phyloP scores from a whole-genome alignment of 2,329 filamentous ascomycete species.

The Diplodia scrobiculata region DNA sequence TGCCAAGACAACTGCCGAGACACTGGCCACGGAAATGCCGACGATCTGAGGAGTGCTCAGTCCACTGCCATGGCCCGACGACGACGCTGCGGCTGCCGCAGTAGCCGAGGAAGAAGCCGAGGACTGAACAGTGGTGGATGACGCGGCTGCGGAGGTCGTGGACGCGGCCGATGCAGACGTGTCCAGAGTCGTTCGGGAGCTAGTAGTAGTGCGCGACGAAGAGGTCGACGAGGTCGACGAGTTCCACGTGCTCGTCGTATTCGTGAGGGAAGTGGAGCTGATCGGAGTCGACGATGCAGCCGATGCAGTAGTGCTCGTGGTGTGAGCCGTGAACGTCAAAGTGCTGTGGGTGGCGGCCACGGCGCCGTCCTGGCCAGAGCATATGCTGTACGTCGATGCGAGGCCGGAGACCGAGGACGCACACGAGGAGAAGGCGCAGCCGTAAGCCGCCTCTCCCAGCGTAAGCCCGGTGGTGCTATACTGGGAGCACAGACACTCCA shows the following conservation, averaged over 20 bases:
- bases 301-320: conserved; percentile 17
- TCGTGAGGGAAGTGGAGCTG: background rate
- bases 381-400: conserved; percentile 42
- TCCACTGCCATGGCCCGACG: conserved; percentile 29
- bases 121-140: conserved; percentile 34
- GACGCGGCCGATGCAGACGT: conserved; percentile 25
- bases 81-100: conserved; percentile 21
- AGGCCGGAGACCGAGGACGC: conserved; percentile 6
- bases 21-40: conserved; percentile 44
- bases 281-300: conserved; percentile 4
- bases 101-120: background rate
- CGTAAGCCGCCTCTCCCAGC: conserved; percentile 44
- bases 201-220: conserved; percentile 4
- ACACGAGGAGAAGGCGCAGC: conserved; percentile 41
- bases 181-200: background rate
- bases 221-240: conserved; percentile 13
- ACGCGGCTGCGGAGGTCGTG: conserved; percentile 38
- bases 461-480: conserved; percentile 44
- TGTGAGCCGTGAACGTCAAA: conserved; percentile 36
- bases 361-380: conserved; percentile 41
- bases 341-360: conserved; percentile 43
- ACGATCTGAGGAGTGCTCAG: conserved; percentile 46
- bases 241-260: conserved; percentile 6
- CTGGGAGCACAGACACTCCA: conserved; percentile 45
- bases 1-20: conserved; percentile 43